Conservation (phyloP, 2,329 filamentous ascomycete genomes). For the Neophaeococcomyces mojaviensis region DNA sequence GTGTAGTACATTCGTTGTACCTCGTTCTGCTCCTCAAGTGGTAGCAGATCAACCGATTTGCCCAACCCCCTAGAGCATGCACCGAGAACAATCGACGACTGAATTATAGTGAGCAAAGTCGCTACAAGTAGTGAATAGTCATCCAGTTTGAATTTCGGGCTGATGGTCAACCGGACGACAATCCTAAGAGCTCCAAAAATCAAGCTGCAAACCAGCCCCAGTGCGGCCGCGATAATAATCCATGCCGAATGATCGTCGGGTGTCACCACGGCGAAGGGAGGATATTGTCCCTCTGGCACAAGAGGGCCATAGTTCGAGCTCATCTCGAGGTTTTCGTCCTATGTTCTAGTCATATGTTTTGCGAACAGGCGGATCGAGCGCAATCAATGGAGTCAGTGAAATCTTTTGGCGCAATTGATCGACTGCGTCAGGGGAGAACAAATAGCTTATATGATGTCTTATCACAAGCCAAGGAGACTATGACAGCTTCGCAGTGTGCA, state of each 20-base stretch:
- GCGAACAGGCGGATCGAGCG: too few relatives aligned
- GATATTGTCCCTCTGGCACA: slow-evolving; percentile 29
- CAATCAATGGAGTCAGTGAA: too few relatives aligned
- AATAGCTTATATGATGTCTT: too few relatives aligned
- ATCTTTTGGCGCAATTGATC: too few relatives aligned
- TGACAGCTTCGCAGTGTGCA: too few relatives aligned
- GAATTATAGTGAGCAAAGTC: slow-evolving; percentile 27
- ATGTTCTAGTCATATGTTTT: too few relatives aligned
- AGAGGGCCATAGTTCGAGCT: slow-evolving; percentile 11
- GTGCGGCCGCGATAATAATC: slow-evolving; percentile 31
- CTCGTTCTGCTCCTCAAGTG: slow-evolving; percentile 5
- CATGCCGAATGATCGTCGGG: slow-evolving; percentile 31
- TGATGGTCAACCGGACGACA: slow-evolving; percentile 28
- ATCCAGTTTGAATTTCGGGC: slow-evolving; percentile 28
- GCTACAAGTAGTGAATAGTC: slow-evolving; percentile 29
- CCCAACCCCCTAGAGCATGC: slow-evolving; percentile 28
- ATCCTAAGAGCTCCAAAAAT: slow-evolving; percentile 31
- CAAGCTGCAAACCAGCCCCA: slow-evolving; percentile 30
- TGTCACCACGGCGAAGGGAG: slow-evolving; percentile 32
- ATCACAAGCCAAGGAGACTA: too few relatives aligned
- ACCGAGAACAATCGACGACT: slow-evolving; percentile 27
- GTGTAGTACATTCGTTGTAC: slow-evolving; percentile 22
- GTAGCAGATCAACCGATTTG: slow-evolving; percentile 26
- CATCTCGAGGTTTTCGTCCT: not conserved
- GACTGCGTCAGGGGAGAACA: too few relatives aligned